Conservation (phyloP, 371 early-diverging fungal species). For the Cladochytrium tenue region DNA sequence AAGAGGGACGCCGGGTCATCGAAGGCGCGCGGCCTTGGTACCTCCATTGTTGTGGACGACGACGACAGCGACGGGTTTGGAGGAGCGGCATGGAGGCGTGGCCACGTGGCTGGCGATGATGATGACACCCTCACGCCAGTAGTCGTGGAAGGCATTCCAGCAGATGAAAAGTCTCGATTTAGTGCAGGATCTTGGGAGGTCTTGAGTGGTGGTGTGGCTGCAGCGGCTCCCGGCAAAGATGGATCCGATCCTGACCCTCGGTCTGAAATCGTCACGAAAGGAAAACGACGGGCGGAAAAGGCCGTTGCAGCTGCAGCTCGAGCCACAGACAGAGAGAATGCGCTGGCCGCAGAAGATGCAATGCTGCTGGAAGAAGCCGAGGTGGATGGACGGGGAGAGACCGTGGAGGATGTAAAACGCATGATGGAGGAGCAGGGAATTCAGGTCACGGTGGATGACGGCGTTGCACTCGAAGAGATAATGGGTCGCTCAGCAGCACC, state of each 20-base stretch:
- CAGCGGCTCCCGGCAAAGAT: neutral
- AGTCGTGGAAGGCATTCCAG: neutral
- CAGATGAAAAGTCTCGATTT: neutral
- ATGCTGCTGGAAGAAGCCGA: neutral
- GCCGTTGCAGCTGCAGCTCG: neutral
- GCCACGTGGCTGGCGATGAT: neutral
- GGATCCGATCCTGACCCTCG: neutral
- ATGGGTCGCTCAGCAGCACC: neutral
- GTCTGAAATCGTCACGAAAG: neutral
- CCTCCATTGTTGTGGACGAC: neutral
- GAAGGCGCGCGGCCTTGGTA: neutral
- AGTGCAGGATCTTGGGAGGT: conserved; percentile 7
- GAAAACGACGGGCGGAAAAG: neutral
- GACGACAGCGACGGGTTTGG: conserved; percentile 8
- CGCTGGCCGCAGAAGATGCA: neutral
- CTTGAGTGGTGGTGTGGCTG: neutral
- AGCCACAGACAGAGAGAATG: neutral
- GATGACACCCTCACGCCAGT: neutral
- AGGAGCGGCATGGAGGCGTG: neutral
- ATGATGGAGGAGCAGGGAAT: conserved; percentile 8
- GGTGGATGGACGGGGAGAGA: neutral
- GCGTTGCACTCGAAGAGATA: neutral
- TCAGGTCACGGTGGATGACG: neutral
- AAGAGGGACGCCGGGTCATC: neutral
- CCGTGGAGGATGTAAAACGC: neutral